Evolutionary conservation across 495 filamentous ascomycete genomes (phyloP).

Genomic region (Pyrenula aspistea): DNA sequence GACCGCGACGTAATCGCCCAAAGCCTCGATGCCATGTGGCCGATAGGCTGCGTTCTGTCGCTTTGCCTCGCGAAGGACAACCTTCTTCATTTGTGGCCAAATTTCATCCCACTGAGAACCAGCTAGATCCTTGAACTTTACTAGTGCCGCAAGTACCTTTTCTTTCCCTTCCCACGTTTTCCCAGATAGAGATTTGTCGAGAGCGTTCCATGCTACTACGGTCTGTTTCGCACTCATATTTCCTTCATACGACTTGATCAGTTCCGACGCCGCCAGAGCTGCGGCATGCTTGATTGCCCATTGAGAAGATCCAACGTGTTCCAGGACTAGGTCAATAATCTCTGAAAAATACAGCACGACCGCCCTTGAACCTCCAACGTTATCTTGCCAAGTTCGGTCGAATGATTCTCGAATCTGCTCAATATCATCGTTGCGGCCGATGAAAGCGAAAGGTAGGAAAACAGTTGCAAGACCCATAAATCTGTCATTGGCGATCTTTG

Average conservation of each 20-base stretch:
- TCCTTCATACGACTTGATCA: slow-evolving; percentile 46
- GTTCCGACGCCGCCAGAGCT: slow-evolving; percentile 65
- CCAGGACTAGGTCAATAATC: slow-evolving; percentile 54
- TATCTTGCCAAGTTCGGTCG: slow-evolving; percentile 75
- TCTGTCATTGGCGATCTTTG: slow-evolving; percentile 79
- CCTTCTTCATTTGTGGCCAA: slow-evolving; percentile 24
- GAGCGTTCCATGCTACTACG: slow-evolving; percentile 61
- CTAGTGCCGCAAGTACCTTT: slow-evolving; percentile 72
- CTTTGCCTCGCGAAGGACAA: slow-evolving; percentile 78
- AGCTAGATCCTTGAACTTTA: slow-evolving; percentile 55
- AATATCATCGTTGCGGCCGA: slow-evolving; percentile 74
- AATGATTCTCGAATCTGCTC: slow-evolving; percentile 65
- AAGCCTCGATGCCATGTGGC: slow-evolving; percentile 55
- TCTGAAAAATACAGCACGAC: slow-evolving; percentile 75
- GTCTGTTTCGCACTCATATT: slow-evolving; percentile 33
- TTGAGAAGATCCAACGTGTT: slow-evolving; percentile 59
- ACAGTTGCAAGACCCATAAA: slow-evolving; percentile 65
- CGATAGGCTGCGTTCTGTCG: slow-evolving; percentile 74
- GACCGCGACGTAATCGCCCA: slow-evolving; percentile 58
- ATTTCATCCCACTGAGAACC: slow-evolving; percentile 45
- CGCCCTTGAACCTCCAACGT: slow-evolving; percentile 71
- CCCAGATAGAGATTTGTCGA: slow-evolving; percentile 67
- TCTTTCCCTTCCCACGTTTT: slow-evolving; percentile 96
- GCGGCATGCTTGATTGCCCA: slow-evolving; percentile 87
- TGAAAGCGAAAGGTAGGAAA: slow-evolving; percentile 75